phyloP scores from a whole-genome alignment of 169 alveolate species.

The Blepharisma undulans region DNA sequence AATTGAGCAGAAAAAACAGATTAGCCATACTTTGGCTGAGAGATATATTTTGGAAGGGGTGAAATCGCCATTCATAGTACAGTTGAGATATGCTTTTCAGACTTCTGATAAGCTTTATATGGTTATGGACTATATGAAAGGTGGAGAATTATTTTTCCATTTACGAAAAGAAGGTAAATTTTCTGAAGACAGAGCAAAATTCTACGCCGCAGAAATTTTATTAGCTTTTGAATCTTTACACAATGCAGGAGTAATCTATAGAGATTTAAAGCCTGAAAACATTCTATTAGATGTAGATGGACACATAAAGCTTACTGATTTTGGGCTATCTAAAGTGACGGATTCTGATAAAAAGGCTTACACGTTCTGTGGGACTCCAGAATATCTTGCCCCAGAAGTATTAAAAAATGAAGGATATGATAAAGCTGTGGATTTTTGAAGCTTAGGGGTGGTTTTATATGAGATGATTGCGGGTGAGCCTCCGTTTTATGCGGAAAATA shows the following conservation, averaged over 20 bases:
- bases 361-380: slow-evolving; percentile 81
- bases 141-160: slow-evolving; percentile 72
- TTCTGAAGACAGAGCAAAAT: slow-evolving; percentile 75
- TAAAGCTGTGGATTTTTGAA: slow-evolving; percentile 82
- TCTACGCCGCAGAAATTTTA: slow-evolving; percentile 76
- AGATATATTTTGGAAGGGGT: slow-evolving; percentile 62
- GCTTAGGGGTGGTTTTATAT: slow-evolving; percentile 76
- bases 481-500: slow-evolving; percentile 55
- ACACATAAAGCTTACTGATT: slow-evolving; percentile 75
- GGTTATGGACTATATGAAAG: slow-evolving; percentile 69
- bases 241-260: slow-evolving; percentile 78
- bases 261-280: slow-evolving; percentile 88
- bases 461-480: slow-evolving; percentile 76
- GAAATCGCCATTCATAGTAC: slow-evolving; percentile 71
- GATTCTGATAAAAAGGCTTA: slow-evolving; percentile 42
- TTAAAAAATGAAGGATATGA: slow-evolving; percentile 72
- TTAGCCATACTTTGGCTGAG: slow-evolving; percentile 65
- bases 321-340: slow-evolving; percentile 71
- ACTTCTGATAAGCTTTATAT: slow-evolving; percentile 70
- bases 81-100: slow-evolving; percentile 70
- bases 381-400: slow-evolving; percentile 84
- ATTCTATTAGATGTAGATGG: slow-evolving; percentile 79
- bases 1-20: slow-evolving; percentile 64
- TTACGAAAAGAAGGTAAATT: slow-evolving; percentile 45
- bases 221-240: slow-evolving; percentile 83